These are phyloP conservation scores for Pestalotiopsis sp. DNA, from an alignment of 2,329 filamentous ascomycete species.

Conservation along the genomic window DNA sequence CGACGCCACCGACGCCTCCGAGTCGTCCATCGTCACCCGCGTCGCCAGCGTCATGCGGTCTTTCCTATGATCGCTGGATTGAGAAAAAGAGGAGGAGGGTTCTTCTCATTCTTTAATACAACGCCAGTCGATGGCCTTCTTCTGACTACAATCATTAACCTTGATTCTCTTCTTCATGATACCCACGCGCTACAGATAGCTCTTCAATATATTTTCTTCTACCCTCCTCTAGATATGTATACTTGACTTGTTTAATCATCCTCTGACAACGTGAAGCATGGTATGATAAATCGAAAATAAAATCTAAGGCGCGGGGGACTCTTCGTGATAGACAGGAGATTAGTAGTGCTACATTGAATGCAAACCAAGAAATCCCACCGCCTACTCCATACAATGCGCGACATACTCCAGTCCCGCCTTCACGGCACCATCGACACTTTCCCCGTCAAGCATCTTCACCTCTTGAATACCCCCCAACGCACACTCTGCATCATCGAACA, in stretches of 20 bases:
- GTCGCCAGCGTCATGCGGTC: neutral
- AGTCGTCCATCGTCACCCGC: neutral
- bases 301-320: too few species aligned
- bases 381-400: neutral
- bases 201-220: neutral
- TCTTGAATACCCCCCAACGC: neutral
- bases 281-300: neutral
- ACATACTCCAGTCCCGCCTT: constrained; percentile 6
- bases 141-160: neutral
- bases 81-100: neutral
- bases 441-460: neutral
- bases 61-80: neutral
- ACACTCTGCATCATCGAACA: neutral
- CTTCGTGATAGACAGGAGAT: too few species aligned
- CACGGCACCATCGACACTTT: neutral
- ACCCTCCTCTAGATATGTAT: neutral
- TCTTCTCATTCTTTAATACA: neutral
- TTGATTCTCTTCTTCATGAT: neutral
- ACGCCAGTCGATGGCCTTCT: neutral
- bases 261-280: neutral
- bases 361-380: neutral
- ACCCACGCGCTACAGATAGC: neutral
- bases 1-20: constrained; percentile 9
- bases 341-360: too few species aligned
- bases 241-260: neutral